Conservation (phyloP, 2,329 filamentous ascomycete genomes). For the Dothideomycetes sp. region DNA sequence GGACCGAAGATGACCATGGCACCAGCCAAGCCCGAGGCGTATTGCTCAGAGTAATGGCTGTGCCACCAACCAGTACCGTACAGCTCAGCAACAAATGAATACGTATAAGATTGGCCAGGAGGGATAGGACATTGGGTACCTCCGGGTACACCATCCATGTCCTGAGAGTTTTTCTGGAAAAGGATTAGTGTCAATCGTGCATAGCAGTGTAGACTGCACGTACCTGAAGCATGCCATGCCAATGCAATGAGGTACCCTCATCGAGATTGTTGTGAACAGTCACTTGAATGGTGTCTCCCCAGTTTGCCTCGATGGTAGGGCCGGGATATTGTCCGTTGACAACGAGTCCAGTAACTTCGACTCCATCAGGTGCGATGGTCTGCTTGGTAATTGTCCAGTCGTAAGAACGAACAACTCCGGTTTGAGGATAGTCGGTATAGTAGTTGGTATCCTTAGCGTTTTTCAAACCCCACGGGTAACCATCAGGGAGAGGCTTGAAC, state of each 20-base stretch:
- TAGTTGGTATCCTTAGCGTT: conserved; percentile 22
- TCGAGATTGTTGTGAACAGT: conserved; percentile 28
- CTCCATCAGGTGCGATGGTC: conserved; percentile 24
- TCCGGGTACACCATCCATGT: conserved; percentile 34
- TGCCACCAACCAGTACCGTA: conserved; percentile 29
- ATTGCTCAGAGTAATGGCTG: conserved; percentile 28
- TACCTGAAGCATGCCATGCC: conserved; percentile 33
- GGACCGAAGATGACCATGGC: conserved; percentile 26
- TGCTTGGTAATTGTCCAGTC: conserved; percentile 21
- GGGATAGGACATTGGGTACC: conserved; percentile 35
- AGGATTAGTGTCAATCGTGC: too few species aligned
- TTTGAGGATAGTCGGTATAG: conserved; percentile 16
- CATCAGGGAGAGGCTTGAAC: background rate
- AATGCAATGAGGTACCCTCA: conserved; percentile 33
- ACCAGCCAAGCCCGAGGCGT: conserved; percentile 22
- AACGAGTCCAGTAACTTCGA: conserved; percentile 16
- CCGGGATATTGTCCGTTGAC: conserved; percentile 21
- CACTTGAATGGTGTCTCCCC: conserved; percentile 33
- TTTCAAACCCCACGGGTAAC: conserved; percentile 21
- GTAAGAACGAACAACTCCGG: conserved; percentile 24
- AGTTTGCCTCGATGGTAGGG: conserved; percentile 24
- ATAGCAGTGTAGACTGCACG: too few species aligned
- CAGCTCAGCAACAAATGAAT: conserved; percentile 31
- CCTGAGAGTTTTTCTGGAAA: conserved; percentile 27
- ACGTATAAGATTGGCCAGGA: conserved; percentile 31